These are phyloP conservation scores for Nakazawaea molendinolei DNA, from an alignment of 805 yeast genomes.

Conservation along the genomic window DNA sequence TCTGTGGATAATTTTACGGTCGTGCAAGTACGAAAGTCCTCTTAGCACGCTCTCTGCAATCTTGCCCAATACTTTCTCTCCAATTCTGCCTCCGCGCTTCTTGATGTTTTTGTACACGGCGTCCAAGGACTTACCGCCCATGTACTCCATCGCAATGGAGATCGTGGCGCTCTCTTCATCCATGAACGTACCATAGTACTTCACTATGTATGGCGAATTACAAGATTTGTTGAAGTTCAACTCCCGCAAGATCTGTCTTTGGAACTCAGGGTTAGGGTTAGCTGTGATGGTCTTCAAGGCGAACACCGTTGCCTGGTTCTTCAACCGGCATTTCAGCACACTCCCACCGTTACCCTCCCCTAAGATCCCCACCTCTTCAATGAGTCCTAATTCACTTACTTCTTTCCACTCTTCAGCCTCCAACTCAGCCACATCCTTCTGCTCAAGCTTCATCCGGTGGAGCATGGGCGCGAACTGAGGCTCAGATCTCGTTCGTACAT, in stretches of 20 bases:
- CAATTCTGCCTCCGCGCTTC: slow-evolving; percentile 73
- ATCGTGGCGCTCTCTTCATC: slow-evolving; percentile 73
- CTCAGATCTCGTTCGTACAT: too few relatives aligned
- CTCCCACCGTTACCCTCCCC: slow-evolving; percentile 97
- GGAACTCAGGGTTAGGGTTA: slow-evolving; percentile 79
- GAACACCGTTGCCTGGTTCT: slow-evolving; percentile 56
- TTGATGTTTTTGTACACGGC: slow-evolving; percentile 80
- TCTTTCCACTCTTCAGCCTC: slow-evolving; percentile 73
- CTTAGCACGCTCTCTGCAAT: slow-evolving; percentile 79
- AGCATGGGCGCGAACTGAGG: too few relatives aligned
- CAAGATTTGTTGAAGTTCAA: slow-evolving; percentile 82
- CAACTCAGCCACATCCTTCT: slow-evolving; percentile 43
- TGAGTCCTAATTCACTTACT: slow-evolving; percentile 50
- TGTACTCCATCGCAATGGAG: slow-evolving; percentile 94
- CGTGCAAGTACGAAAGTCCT: slow-evolving; percentile 85
- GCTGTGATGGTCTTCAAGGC: slow-evolving; percentile 75
- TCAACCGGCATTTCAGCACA: slow-evolving; percentile 71
- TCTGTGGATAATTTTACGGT: slow-evolving; percentile 82
- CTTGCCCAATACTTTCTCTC: slow-evolving; percentile 89
- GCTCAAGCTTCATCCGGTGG: too few relatives aligned
- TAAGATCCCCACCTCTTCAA: slow-evolving; percentile 59
- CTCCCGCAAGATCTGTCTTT: slow-evolving; percentile 86
- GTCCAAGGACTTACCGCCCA: slow-evolving; percentile 90
- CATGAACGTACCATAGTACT: slow-evolving; percentile 88
- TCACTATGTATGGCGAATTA: slow-evolving; percentile 77